phyloP scores from a whole-genome alignment of 306 rosid species.

The Coriaria nepalensis region DNA sequence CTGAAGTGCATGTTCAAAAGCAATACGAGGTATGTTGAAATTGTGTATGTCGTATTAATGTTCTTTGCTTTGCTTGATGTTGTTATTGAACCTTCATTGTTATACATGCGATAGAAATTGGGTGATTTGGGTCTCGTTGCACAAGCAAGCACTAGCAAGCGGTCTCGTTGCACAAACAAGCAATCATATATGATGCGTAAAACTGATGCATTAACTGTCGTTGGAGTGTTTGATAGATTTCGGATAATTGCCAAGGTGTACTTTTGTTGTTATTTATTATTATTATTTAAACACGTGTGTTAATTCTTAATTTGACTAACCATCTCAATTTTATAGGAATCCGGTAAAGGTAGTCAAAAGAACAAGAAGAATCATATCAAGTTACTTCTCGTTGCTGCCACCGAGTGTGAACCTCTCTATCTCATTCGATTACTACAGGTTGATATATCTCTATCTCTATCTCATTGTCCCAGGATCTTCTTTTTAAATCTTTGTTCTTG shows the following conservation, averaged over 20 bases:
- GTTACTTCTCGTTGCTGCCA: slow-evolving; percentile 86
- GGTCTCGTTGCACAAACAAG: slow-evolving; percentile 14
- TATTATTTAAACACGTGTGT: too few relatives aligned
- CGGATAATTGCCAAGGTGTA: slow-evolving; percentile 68
- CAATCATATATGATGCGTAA: slow-evolving; percentile 70
- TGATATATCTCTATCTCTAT: neutral
- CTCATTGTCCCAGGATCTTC: neutral
- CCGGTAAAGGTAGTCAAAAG: slow-evolving; percentile 91
- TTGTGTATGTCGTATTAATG: too few relatives aligned
- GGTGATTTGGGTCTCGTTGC: slow-evolving; percentile 93
- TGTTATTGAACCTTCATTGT: too few relatives aligned
- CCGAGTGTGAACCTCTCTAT: slow-evolving; percentile 84
- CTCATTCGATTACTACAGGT: slow-evolving; percentile 84
- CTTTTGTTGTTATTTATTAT: too few relatives aligned
- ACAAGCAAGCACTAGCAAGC: neutral
- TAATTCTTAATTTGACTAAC: too few relatives aligned
- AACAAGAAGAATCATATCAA: slow-evolving; percentile 78
- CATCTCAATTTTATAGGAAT: slow-evolving; percentile 42
- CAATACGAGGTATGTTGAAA: slow-evolving; percentile 41
- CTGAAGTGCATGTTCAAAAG: slow-evolving; percentile 45
- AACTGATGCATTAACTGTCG: slow-evolving; percentile 62
- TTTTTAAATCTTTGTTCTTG: slow-evolving; percentile 9
- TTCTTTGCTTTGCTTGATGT: too few relatives aligned
- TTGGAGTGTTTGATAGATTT: slow-evolving; percentile 66
- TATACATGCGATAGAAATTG: slow-evolving; percentile 27